Base-by-base conservation (phyloP, 2,329 filamentous ascomycete genomes). In the Claviceps paspali region DNA sequence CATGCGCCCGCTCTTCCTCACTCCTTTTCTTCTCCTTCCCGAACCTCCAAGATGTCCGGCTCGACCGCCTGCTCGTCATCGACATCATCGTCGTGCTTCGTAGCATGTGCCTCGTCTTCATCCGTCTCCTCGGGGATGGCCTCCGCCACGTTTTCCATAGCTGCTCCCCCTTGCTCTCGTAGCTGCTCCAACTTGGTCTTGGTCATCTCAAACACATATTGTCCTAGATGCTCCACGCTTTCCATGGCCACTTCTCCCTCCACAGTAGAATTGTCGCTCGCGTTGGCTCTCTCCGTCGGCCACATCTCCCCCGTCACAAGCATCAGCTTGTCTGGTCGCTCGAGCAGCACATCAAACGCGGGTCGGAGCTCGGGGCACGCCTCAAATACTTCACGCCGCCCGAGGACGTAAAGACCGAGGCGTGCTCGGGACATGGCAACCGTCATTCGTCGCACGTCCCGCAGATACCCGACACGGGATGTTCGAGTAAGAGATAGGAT, bases 201-300 rank as follows among this genome's bases (percentile, higher is more conserved):
- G 3, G 86, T 93, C 85, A 98, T 98, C 57, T 98, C 84, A 54
- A 76, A 94, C 17, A 98, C 88, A 56, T 95, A 98, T 60, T 94
- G 82, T 0, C 91, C 91, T 26, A 98, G 59, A 62, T 98, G 91
- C 63, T 98, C 88, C 1, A 96, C 79, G 24, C 82, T 75, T 49
- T 88, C 82, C 83, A 98, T 96, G 15, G 75, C 67, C 1, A 76
- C 79, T 49, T 73, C 69, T 10, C 69, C 69, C 2, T 66, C 60
- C 6, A 73, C 62, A 6, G 63, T 52, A 6, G 45, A 45, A 4
- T 49, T 49, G 33, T 67, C 65, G 5, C 62, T 62, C 2, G 56
- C 50, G 9, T 63, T 54, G 4, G 61, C 51, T 31, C 83, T 67
- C 38, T 68, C 57, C 0, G 82, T 73, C 1, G 83, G 82, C 67